These are phyloP conservation scores for Cryptococcus maquisensis DNA, from an alignment of 1,284 basidiomycete genomes.

Conservation along the genomic window DNA sequence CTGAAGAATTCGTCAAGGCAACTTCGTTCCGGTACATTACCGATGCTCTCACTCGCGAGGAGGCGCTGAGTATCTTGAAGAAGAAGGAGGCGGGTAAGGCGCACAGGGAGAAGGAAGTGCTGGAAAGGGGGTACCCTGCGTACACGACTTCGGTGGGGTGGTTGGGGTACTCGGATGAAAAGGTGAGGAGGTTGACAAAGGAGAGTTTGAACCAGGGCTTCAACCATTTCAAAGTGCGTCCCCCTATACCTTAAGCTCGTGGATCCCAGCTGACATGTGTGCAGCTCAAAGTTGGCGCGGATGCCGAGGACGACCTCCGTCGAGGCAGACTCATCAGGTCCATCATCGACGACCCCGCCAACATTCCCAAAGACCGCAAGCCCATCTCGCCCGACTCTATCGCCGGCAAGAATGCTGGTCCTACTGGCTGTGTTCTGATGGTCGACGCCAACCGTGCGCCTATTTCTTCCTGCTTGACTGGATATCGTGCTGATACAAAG, in stretches of 20 bases:
- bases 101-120: constrained; percentile 69
- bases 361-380: constrained; percentile 48
- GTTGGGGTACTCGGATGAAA: constrained; percentile 89
- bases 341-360: constrained; percentile 81
- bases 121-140: constrained; percentile 71
- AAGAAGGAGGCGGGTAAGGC: constrained; percentile 70
- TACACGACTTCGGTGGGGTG: constrained; percentile 94
- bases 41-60: constrained; percentile 84
- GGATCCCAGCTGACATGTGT: background rate
- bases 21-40: constrained; percentile 89
- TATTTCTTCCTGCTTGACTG: background rate
- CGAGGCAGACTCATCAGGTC: constrained; percentile 82
- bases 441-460: constrained; percentile 83
- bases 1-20: constrained; percentile 77
- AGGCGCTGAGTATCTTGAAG: constrained; percentile 78
- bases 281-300: constrained; percentile 85
- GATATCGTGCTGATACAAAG: background rate
- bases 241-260: background rate
- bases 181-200: constrained; percentile 77
- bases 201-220: constrained; percentile 81
- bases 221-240: constrained; percentile 76
- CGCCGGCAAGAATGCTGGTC: constrained; percentile 86
- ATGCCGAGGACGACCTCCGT: constrained; percentile 74
- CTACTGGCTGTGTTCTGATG: constrained; percentile 90
- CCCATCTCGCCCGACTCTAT: constrained; percentile 64